Evolutionary conservation across 2,329 filamentous ascomycete genomes (phyloP).

Genomic region (Ustulina deusta): DNA sequence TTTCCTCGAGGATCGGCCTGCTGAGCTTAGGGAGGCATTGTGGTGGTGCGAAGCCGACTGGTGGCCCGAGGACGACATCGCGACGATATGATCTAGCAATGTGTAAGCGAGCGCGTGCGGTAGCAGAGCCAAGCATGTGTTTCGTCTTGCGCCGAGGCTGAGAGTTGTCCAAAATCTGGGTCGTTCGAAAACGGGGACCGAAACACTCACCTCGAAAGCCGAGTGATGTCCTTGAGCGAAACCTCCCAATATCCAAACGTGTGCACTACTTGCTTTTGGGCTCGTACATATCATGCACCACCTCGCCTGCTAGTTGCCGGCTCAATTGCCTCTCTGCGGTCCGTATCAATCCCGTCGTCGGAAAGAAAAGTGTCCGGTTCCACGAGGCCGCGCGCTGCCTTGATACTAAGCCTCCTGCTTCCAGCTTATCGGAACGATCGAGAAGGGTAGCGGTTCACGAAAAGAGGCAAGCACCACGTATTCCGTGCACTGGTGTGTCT

Average conservation of each 20-base stretch:
- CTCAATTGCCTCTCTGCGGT: constrained; percentile 44
- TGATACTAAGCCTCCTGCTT: constrained; percentile 29
- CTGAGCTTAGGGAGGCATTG: constrained; percentile 68
- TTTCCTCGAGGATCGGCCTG: constrained; percentile 64
- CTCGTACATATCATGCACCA: constrained; percentile 59
- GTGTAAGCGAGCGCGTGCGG: constrained; percentile 44
- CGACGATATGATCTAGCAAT: constrained; percentile 54
- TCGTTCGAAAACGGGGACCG: constrained; percentile 19
- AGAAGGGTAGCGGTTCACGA: constrained; percentile 17
- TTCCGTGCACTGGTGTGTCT: constrained; percentile 47
- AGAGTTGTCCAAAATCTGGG: constrained; percentile 5
- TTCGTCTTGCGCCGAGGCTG: constrained; percentile 31
- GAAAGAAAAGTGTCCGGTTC: constrained; percentile 43
- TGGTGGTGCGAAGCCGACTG: constrained; percentile 65
- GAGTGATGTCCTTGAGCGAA: constrained; percentile 49
- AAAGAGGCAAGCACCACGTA: constrained; percentile 31
- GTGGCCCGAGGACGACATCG: constrained; percentile 69
- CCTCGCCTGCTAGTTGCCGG: constrained; percentile 55
- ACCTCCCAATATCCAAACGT: constrained; percentile 55
- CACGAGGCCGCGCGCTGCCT: constrained; percentile 44
- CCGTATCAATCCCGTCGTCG: constrained; percentile 43
- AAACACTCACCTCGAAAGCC: constrained; percentile 50
- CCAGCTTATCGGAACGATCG: constrained; percentile 27
- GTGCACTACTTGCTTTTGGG: constrained; percentile 57
- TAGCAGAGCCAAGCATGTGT: constrained; percentile 24